A percentile compares a stretch with the other conserved stretches of the same genome.
These are phyloP conservation scores for Boletus vermiculosoides DNA, from an alignment of 768 basidiomycete species.

Conservation along the genomic window DNA sequence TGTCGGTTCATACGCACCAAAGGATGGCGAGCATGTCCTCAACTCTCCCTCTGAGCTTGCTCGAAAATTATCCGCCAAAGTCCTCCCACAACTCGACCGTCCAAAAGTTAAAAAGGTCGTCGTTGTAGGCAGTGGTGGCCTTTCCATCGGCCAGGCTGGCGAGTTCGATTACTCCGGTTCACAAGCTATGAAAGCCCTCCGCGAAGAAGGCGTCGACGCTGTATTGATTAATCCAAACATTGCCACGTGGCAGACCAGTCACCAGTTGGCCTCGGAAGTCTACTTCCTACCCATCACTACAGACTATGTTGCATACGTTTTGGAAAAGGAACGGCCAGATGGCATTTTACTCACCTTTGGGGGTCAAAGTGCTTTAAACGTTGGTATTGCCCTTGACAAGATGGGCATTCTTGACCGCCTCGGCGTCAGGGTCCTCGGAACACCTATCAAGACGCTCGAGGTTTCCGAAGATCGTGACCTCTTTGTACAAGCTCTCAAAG, in stretches of 20 bases:
- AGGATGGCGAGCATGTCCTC: slow-evolving; percentile 71
- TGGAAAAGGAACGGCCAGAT: slow-evolving; percentile 98
- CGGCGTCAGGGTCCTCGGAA: slow-evolving; percentile 91
- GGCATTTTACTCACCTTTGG: slow-evolving; percentile 97
- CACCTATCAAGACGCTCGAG: slow-evolving; percentile 91
- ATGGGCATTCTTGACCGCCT: slow-evolving; percentile 95
- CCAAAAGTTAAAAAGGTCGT: slow-evolving; percentile 94
- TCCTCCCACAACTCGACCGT: slow-evolving; percentile 86
- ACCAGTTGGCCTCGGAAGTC: slow-evolving; percentile 93
- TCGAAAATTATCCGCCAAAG: slow-evolving; percentile 88
- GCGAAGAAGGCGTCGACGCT: slow-evolving; percentile 91
- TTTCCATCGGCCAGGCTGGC: slow-evolving; percentile 97
- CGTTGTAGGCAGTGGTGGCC: slow-evolving; percentile 94
- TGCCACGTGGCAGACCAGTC: slow-evolving; percentile 99
- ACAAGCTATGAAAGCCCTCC: slow-evolving; percentile 96
- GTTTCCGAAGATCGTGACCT: slow-evolving; percentile 96
- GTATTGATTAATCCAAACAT: slow-evolving; percentile 99
- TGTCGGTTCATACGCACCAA: slow-evolving; percentile 64
- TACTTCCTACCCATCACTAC: slow-evolving; percentile 96
- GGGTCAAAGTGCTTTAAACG: slow-evolving; percentile 96
- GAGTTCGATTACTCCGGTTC: slow-evolving; percentile 99
- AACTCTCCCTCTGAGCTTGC: slow-evolving; percentile 95
- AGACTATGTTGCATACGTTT: slow-evolving; percentile 97
- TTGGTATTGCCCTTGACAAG: slow-evolving; percentile 92
- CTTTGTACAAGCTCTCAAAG: slow-evolving; percentile 94